Percentiles rank a stretch among this genome's conserved stretches.
These are phyloP conservation scores for Penicillium sp. DNA, from an alignment of 2,329 filamentous ascomycete species.

Conservation along the genomic window DNA sequence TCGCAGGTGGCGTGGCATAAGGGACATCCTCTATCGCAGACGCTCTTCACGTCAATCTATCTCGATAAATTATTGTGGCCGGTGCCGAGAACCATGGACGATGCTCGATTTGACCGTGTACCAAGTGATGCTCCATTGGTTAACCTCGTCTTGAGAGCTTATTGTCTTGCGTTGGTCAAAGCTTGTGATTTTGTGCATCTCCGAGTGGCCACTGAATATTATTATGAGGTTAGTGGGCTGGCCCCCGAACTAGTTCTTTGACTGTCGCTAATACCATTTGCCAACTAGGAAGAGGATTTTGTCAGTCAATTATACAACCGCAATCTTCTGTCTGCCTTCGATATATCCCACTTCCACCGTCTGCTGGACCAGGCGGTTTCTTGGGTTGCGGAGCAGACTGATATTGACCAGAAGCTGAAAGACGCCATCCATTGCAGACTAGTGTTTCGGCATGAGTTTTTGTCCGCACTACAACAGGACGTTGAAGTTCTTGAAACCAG, in stretches of 20 bases:
- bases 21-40: slow-evolving; percentile 93
- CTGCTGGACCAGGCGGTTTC: slow-evolving; percentile 57
- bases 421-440: slow-evolving; percentile 66
- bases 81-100: slow-evolving; percentile 60
- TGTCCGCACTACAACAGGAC: slow-evolving; percentile 43
- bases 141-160: slow-evolving; percentile 71
- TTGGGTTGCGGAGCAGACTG: slow-evolving; percentile 46
- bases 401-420: slow-evolving; percentile 40
- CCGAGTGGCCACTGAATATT: slow-evolving; percentile 77
- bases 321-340: slow-evolving; percentile 67
- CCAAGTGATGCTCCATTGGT: slow-evolving; percentile 49
- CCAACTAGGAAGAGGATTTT: slow-evolving; percentile 83
- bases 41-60: slow-evolving; percentile 88
- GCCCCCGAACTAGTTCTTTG: neutral
- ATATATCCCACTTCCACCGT: slow-evolving; percentile 56
- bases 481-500: slow-evolving; percentile 32
- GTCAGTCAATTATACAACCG: slow-evolving; percentile 88
- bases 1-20: slow-evolving; percentile 89
- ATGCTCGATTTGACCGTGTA: slow-evolving; percentile 60
- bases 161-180: slow-evolving; percentile 82
- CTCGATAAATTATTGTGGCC: slow-evolving; percentile 79
- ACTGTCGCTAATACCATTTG: slow-evolving; percentile 17
- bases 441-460: slow-evolving; percentile 58
- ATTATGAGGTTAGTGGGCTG: slow-evolving; percentile 69
- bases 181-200: slow-evolving; percentile 76